Evolutionary conservation across 306 rosid genomes (phyloP).

Genomic region (Casuarina cunninghamiana): DNA sequence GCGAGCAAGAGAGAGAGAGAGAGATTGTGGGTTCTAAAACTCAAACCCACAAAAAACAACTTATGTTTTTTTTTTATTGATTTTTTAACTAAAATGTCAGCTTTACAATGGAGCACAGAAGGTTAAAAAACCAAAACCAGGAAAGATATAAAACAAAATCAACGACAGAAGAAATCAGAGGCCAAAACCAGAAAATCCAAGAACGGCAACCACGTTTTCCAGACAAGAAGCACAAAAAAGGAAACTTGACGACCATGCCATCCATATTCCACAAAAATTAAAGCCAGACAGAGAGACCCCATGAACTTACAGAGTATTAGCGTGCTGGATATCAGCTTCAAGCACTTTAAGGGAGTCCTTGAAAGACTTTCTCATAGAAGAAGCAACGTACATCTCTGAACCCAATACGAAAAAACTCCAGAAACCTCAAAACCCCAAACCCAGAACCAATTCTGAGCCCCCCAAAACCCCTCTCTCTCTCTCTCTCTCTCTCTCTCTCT

Average conservation of each 20-base stretch:
- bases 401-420: too few relatives aligned
- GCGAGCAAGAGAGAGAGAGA: neutral
- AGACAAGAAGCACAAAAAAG: neutral
- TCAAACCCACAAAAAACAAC: neutral
- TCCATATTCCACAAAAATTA: neutral
- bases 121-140: neutral
- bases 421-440: neutral
- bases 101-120: neutral
- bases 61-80: neutral
- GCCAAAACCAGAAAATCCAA: constrained; percentile 26
- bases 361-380: constrained; percentile 95
- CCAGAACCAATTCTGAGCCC: neutral
- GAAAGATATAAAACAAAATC: constrained; percentile 2
- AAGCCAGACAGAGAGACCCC: constrained; percentile 6
- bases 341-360: constrained; percentile 93
- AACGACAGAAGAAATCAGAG: constrained; percentile 6
- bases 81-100: neutral
- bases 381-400: constrained; percentile 69
- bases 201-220: neutral
- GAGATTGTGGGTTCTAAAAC: neutral
- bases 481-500: constrained; percentile 20
- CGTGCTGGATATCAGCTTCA: constrained; percentile 99
- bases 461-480: constrained; percentile 32
- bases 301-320: constrained; percentile 81
- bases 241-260: neutral